phyloP scores from a whole-genome alignment of 2,329 filamentous ascomycete genomes.

The Paecilomyces formosus region DNA sequence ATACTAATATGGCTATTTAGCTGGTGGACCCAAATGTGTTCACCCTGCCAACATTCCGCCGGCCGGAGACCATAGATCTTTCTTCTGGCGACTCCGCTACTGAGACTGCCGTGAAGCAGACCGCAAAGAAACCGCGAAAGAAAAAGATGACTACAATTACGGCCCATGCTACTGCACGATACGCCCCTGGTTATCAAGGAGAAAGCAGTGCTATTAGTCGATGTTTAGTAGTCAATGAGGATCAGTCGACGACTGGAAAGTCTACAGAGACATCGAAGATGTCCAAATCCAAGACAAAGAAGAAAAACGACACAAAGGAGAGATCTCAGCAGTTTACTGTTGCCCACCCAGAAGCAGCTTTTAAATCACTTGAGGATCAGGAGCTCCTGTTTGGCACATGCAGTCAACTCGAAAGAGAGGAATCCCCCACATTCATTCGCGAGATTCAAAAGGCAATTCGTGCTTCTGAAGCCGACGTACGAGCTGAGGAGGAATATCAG shows the following conservation, averaged over 20 bases:
- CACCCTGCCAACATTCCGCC: not conserved
- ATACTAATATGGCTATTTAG: slow-evolving; percentile 3
- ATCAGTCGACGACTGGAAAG: not conserved
- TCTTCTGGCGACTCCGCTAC: not conserved
- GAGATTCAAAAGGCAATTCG: slow-evolving; percentile 23
- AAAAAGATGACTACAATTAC: slow-evolving; percentile 75
- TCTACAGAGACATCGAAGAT: slow-evolving; percentile 9
- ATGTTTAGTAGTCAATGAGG: slow-evolving; percentile 36
- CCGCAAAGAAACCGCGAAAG: slow-evolving; percentile 45
- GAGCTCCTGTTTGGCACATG: slow-evolving; percentile 81
- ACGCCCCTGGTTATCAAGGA: slow-evolving; percentile 37
- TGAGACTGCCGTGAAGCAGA: slow-evolving; percentile 6
- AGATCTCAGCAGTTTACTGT: slow-evolving; percentile 47
- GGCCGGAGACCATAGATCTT: not conserved
- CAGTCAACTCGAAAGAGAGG: slow-evolving; percentile 68
- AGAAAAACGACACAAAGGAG: slow-evolving; percentile 16
- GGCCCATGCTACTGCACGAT: slow-evolving; percentile 66
- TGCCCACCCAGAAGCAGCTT: slow-evolving; percentile 61
- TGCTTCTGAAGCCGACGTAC: slow-evolving; percentile 20
- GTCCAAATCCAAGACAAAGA: slow-evolving; percentile 10
- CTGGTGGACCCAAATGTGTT: slow-evolving; percentile 18
- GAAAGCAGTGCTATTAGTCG: slow-evolving; percentile 34
- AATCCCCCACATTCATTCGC: slow-evolving; percentile 54
- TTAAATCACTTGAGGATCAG: slow-evolving; percentile 59
- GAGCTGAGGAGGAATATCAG: slow-evolving; percentile 1